Conservation (phyloP, 2,329 filamentous ascomycete genomes). For the Pseudonectria foliicola region DNA sequence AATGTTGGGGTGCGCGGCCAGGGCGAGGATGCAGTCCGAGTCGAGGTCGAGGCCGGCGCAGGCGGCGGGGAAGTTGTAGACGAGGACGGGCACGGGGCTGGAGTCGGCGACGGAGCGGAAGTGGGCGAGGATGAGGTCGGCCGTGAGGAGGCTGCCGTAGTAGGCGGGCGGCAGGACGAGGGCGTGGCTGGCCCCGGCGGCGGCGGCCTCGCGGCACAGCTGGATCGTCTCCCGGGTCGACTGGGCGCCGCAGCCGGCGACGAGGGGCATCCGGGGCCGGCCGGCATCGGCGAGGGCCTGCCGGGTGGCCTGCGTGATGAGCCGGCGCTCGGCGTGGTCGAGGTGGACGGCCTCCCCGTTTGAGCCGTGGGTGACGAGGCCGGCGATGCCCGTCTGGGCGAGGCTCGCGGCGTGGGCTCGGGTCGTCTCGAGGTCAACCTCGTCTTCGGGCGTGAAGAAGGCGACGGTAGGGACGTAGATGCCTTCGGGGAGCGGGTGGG, state of each 20-base stretch:
- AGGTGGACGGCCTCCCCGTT: constrained; percentile 69
- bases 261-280: constrained; percentile 50
- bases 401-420: constrained; percentile 50
- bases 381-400: constrained; percentile 56
- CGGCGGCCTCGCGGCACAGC: constrained; percentile 56
- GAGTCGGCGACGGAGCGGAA: constrained; percentile 53
- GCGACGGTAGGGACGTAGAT: constrained; percentile 56
- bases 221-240: constrained; percentile 62
- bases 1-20: constrained; percentile 48
- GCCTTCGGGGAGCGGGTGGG: constrained; percentile 22
- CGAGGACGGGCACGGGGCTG: constrained; percentile 51
- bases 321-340: constrained; percentile 53
- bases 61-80: constrained; percentile 58
- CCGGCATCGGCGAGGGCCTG: constrained; percentile 53
- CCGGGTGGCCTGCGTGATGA: constrained; percentile 53
- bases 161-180: constrained; percentile 63
- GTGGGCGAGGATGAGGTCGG: constrained; percentile 49
- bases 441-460: constrained; percentile 50
- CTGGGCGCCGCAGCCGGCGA: constrained; percentile 61
- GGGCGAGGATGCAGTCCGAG: constrained; percentile 47
- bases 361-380: constrained; percentile 62
- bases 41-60: constrained; percentile 50
- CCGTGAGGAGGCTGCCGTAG: constrained; percentile 54
- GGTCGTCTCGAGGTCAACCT: constrained; percentile 46
- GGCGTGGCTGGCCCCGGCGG: constrained; percentile 57